phyloP scores from a whole-genome alignment of 345 rosid genomes.

The Eucalyptus virginea region DNA sequence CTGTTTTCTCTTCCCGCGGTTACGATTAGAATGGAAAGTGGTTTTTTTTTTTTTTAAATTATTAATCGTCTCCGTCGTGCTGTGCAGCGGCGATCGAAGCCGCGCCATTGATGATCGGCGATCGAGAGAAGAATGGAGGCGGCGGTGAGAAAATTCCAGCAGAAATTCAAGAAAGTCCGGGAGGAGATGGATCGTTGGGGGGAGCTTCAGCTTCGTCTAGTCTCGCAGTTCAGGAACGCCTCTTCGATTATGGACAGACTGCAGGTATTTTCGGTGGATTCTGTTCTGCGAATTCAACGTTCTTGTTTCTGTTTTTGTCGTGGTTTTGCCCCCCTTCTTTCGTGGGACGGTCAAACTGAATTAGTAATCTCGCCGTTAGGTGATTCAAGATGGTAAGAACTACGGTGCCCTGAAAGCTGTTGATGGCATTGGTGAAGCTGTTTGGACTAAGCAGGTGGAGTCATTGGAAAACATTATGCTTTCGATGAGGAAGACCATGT shows the following conservation, averaged over 20 bases:
- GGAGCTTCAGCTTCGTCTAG: constrained; percentile 45
- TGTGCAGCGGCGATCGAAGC: neutral
- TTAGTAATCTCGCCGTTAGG: constrained; percentile 7
- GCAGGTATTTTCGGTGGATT: constrained; percentile 10
- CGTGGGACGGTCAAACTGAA: neutral
- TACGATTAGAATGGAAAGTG: neutral
- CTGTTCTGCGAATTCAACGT: neutral
- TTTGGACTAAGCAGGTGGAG: constrained; percentile 62
- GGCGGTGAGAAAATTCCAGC: constrained; percentile 56
- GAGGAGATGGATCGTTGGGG: constrained; percentile 68
- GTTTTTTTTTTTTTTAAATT: too few relatives aligned
- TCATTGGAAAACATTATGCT: constrained; percentile 40
- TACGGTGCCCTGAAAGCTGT: constrained; percentile 43
- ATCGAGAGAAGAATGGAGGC: constrained; percentile 37
- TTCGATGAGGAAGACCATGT: constrained; percentile 50
- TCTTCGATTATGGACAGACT: constrained; percentile 62
- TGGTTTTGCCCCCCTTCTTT: neutral
- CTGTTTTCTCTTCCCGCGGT: neutral
- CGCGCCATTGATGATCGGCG: neutral
- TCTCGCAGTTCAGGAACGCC: constrained; percentile 51
- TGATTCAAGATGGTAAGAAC: constrained; percentile 33
- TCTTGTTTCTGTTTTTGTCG: neutral
- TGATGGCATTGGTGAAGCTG: constrained; percentile 38
- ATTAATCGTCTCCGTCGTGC: neutral
- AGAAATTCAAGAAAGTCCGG: constrained; percentile 39